phyloP scores from a whole-genome alignment of 306 rosid species.

The Benincasa hispida region DNA sequence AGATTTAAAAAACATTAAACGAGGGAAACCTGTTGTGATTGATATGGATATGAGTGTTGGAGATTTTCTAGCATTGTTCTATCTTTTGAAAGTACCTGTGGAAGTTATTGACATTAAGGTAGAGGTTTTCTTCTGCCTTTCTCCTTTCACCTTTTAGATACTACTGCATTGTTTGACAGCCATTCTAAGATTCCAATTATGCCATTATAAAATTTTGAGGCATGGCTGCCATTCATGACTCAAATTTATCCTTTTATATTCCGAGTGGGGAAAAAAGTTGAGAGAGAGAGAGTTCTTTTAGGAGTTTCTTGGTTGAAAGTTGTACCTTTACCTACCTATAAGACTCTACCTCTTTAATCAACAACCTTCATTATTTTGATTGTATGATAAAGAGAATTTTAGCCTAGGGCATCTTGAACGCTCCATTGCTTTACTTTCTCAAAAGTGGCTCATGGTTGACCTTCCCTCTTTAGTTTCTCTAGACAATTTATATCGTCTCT shows the following conservation, averaged over 20 bases:
- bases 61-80: conserved; percentile 72
- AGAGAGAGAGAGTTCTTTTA: not conserved
- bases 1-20: conserved; percentile 24
- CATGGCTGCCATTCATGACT: not conserved
- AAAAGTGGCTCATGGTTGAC: not conserved
- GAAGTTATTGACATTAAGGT: conserved; percentile 76
- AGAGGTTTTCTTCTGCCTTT: not conserved
- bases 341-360: not conserved
- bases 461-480: not conserved
- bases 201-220: not conserved
- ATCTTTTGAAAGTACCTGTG: conserved; percentile 72
- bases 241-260: not conserved
- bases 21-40: conserved; percentile 72
- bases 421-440: not conserved
- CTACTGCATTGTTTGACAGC: not conserved
- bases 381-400: not conserved
- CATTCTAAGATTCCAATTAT: not conserved
- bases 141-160: not conserved
- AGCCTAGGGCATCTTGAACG: not conserved
- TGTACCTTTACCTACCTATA: not conserved
- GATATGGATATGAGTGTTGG: conserved; percentile 99
- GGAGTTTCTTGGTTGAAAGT: not conserved
- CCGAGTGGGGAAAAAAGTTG: not conserved
- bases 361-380: not conserved
- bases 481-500: not conserved